Evolutionary conservation across 1,284 basidiomycete genomes (phyloP).

Genomic region (Heterobasidion irregulare): DNA sequence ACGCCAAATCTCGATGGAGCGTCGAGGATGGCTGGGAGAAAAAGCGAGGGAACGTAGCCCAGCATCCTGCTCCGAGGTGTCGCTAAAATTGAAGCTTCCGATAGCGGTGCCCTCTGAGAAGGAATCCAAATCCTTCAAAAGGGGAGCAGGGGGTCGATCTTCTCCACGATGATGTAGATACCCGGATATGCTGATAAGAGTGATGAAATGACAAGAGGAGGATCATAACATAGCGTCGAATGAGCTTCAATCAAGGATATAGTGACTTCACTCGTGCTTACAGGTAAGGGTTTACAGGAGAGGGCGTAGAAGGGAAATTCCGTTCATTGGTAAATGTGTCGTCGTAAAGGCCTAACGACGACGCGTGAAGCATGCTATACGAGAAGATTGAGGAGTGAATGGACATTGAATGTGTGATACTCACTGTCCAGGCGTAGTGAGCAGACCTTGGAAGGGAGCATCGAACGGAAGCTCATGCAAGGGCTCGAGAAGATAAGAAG

Average conservation of each 20-base stretch:
- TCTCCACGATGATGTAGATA: neutral
- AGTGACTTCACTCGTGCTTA: neutral
- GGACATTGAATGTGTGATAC: neutral
- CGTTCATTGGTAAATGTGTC: constrained; percentile 10
- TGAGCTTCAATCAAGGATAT: too few relatives aligned
- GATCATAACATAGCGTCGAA: neutral
- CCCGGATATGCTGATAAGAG: neutral
- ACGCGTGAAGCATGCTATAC: constrained; percentile 6
- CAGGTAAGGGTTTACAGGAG: neutral
- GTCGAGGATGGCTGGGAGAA: constrained; percentile 15
- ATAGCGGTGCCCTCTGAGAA: constrained; percentile 44
- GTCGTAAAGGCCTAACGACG: constrained; percentile 9
- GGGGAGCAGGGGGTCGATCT: constrained; percentile 24
- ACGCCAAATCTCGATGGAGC: constrained; percentile 14
- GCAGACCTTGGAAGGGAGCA: constrained; percentile 9
- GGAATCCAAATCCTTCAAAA: constrained; percentile 41
- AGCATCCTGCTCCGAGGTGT: constrained; percentile 11
- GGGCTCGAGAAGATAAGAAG: constrained; percentile 7
- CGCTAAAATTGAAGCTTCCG: constrained; percentile 39
- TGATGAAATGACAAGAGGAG: neutral
- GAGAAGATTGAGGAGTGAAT: neutral
- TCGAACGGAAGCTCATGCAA: constrained; percentile 11
- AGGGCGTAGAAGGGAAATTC: constrained; percentile 8
- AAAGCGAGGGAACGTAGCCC: constrained; percentile 22
- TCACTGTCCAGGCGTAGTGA: constrained; percentile 1